phyloP scores from a whole-genome alignment of 2,329 filamentous ascomycete genomes.

The Penicillium psychrosexuale region DNA sequence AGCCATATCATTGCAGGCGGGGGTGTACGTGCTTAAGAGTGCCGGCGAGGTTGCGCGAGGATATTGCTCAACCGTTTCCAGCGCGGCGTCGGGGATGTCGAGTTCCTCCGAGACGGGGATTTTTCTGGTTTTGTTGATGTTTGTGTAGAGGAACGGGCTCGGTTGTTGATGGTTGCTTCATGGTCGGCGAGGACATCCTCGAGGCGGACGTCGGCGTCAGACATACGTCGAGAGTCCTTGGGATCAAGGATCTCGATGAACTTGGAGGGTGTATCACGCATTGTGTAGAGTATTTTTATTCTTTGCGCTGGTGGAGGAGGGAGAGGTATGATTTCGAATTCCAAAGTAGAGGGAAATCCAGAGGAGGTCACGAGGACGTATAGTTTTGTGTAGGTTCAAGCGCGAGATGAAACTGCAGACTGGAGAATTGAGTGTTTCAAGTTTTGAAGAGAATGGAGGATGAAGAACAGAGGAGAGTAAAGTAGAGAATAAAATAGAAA shows the following conservation, averaged over 20 bases:
- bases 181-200: conserved; percentile 45
- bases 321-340: neutral
- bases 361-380: conserved; percentile 2
- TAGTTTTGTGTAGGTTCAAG: neutral
- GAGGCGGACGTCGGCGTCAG: conserved; percentile 42
- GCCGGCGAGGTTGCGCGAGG: conserved; percentile 28
- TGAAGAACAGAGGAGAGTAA: neutral
- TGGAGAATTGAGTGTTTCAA: conserved; percentile 4
- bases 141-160: conserved; percentile 37
- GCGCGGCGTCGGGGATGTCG: conserved; percentile 28
- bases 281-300: conserved; percentile 8
- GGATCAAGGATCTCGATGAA: conserved; percentile 46
- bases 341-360: neutral
- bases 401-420: conserved; percentile 12
- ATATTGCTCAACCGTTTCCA: conserved; percentile 37
- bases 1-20: neutral
- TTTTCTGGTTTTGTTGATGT: conserved; percentile 36
- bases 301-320: neutral
- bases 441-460: neutral
- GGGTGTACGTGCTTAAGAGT: conserved; percentile 11
- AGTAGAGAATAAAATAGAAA: neutral
- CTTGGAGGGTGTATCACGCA: conserved; percentile 40
- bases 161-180: conserved; percentile 33
- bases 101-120: conserved; percentile 20
- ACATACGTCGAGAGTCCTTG: conserved; percentile 34